A percentile compares a stretch with the other conserved stretches of the same genome.
Conservation (phyloP, 164 flowering plant genomes). For the Hamamelis virginiana region DNA sequence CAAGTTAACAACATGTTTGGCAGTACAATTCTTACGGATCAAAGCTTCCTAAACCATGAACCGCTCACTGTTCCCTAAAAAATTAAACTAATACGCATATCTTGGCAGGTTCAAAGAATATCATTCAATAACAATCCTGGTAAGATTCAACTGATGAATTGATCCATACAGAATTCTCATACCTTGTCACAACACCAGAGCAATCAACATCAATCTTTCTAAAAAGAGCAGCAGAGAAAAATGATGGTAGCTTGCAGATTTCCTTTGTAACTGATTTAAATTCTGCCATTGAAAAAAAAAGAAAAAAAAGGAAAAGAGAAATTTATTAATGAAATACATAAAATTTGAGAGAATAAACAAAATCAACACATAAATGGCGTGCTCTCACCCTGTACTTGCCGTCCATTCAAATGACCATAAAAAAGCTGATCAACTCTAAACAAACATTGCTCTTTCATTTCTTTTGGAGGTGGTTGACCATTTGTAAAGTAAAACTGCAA, state of each 20-base stretch:
- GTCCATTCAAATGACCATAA: slow-evolving; percentile 57
- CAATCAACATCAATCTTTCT: slow-evolving; percentile 64
- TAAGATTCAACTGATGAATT: not conserved
- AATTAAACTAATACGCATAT: not conserved
- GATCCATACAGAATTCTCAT: not conserved
- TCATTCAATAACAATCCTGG: not conserved
- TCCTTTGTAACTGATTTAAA: slow-evolving; percentile 72
- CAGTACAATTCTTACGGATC: too few species aligned
- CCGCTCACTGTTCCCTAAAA: too few species aligned
- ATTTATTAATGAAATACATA: not conserved
- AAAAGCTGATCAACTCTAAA: slow-evolving; percentile 58
- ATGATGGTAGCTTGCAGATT: slow-evolving; percentile 87
- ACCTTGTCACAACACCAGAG: slow-evolving; percentile 80
- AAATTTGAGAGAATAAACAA: not conserved
- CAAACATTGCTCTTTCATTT: slow-evolving; percentile 64
- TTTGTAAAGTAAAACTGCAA: slow-evolving; percentile 87
- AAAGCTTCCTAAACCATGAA: too few species aligned
- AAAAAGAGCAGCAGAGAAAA: slow-evolving; percentile 73
- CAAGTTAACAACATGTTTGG: too few species aligned
- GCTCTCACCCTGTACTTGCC: slow-evolving; percentile 62
- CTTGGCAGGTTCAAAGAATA: not conserved
- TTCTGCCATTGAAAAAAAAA: slow-evolving; percentile 37
- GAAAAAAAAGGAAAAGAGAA: not conserved
- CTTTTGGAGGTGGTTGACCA: slow-evolving; percentile 83
- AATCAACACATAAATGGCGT: not conserved